phyloP scores from a whole-genome alignment of 2,329 filamentous ascomycete genomes.

The Aspergillus pseudotamarii region DNA sequence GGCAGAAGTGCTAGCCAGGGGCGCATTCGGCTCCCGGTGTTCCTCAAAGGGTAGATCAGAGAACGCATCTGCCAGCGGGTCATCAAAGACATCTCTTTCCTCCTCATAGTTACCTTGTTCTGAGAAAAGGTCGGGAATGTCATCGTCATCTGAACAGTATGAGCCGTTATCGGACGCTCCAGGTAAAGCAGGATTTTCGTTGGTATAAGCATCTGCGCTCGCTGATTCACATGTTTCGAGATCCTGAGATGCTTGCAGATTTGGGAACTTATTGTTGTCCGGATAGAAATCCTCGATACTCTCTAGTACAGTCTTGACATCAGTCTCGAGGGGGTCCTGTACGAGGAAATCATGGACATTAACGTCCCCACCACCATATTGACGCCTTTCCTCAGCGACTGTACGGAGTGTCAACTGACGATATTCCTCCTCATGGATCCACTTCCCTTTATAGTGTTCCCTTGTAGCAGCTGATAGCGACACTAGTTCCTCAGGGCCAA shows the following conservation, averaged over 20 bases:
- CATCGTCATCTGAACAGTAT: conserved; percentile 49
- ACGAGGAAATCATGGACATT: conserved; percentile 70
- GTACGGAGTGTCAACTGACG: conserved; percentile 65
- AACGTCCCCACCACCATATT: conserved; percentile 46
- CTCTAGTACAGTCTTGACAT: conserved; percentile 75
- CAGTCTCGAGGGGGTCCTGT: conserved; percentile 54
- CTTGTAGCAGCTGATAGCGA: conserved; percentile 86
- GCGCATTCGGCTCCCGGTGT: neutral
- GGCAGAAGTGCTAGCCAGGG: neutral
- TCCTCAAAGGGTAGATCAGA: conserved; percentile 26
- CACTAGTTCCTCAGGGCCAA: conserved; percentile 77
- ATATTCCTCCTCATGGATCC: conserved; percentile 92
- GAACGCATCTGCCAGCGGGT: conserved; percentile 27
- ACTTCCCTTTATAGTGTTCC: conserved; percentile 71
- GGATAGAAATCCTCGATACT: conserved; percentile 88
- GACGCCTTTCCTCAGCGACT: conserved; percentile 64
- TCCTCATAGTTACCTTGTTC: conserved; percentile 22
- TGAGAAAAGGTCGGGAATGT: conserved; percentile 29
- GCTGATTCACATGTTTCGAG: conserved; percentile 14
- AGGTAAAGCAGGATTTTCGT: conserved; percentile 63
- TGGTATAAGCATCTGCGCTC: conserved; percentile 57
- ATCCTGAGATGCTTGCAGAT: conserved; percentile 21
- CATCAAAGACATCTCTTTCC: conserved; percentile 10
- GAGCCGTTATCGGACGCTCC: conserved; percentile 45
- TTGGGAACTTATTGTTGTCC: conserved; percentile 54